These are phyloP conservation scores for Populus deltoides DNA, from an alignment of 345 rosid species.

Conservation along the genomic window DNA sequence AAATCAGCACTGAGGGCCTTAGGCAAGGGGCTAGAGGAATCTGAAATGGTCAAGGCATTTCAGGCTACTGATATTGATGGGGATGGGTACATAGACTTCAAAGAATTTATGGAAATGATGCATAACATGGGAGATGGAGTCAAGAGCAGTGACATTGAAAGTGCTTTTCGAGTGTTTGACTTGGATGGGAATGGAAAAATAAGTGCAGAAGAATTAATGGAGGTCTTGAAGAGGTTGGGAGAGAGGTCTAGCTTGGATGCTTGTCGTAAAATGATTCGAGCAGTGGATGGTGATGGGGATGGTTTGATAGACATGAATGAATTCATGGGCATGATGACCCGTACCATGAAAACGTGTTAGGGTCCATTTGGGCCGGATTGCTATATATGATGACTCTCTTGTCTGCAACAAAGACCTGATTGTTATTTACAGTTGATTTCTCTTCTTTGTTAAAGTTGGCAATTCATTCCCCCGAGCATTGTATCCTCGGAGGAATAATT, in stretches of 20 bases:
- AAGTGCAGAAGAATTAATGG: slow-evolving; percentile 24
- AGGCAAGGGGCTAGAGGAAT: slow-evolving; percentile 13
- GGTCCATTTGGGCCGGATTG: background rate
- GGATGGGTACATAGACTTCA: slow-evolving; percentile 22
- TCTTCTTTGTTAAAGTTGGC: too few species aligned
- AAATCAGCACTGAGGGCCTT: slow-evolving; percentile 8
- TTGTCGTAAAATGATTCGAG: slow-evolving; percentile 24
- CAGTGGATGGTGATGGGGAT: slow-evolving; percentile 18
- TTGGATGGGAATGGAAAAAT: slow-evolving; percentile 25
- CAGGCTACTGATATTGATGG: slow-evolving; percentile 20
- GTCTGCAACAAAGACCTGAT: too few species aligned
- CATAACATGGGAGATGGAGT: slow-evolving; percentile 11
- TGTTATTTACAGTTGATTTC: too few species aligned
- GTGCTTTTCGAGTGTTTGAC: slow-evolving; percentile 23
- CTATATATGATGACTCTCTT: too few species aligned
- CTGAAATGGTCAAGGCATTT: slow-evolving; percentile 19
- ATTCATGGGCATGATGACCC: slow-evolving; percentile 23
- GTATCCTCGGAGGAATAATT: too few species aligned
- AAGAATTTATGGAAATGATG: slow-evolving; percentile 23
- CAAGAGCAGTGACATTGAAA: slow-evolving; percentile 11
- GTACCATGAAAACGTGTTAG: slow-evolving; percentile 11
- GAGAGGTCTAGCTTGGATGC: slow-evolving; percentile 22
- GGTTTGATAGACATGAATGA: slow-evolving; percentile 21
- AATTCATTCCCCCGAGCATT: too few species aligned
- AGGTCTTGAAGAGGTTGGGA: slow-evolving; percentile 21